Conservation (phyloP, 129 eudicot species). For the Tagetes erecta region DNA sequence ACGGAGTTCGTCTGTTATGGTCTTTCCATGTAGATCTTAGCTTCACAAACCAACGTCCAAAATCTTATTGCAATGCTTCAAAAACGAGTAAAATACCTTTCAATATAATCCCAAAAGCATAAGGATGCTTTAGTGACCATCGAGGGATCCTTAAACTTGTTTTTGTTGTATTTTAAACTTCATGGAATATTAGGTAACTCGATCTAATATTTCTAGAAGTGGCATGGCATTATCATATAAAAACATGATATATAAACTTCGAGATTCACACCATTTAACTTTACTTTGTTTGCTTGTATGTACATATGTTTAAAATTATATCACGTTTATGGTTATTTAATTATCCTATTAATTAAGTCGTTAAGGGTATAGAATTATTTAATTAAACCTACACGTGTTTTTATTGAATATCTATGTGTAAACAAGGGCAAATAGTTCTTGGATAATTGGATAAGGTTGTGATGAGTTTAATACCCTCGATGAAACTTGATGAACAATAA, state of each 20-base stretch:
- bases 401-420: too few relatives aligned
- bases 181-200: background rate
- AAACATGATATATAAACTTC: background rate
- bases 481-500: too few relatives aligned
- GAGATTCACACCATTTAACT: background rate
- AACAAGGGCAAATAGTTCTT: too few relatives aligned
- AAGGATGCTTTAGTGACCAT: background rate
- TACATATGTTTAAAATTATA: background rate
- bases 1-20: too few relatives aligned
- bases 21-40: too few relatives aligned
- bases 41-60: too few relatives aligned
- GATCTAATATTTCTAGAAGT: background rate
- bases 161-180: background rate
- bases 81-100: background rate
- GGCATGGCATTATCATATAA: background rate
- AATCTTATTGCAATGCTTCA: background rate
- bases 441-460: too few relatives aligned
- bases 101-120: background rate
- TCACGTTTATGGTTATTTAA: background rate
- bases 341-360: background rate
- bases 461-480: too few relatives aligned
- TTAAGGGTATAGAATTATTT: background rate
- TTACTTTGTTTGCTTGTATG: background rate
- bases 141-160: background rate
- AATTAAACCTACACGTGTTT: too few relatives aligned